phyloP scores from a whole-genome alignment of 257 asterid species.

The Sherardia arvensis region DNA sequence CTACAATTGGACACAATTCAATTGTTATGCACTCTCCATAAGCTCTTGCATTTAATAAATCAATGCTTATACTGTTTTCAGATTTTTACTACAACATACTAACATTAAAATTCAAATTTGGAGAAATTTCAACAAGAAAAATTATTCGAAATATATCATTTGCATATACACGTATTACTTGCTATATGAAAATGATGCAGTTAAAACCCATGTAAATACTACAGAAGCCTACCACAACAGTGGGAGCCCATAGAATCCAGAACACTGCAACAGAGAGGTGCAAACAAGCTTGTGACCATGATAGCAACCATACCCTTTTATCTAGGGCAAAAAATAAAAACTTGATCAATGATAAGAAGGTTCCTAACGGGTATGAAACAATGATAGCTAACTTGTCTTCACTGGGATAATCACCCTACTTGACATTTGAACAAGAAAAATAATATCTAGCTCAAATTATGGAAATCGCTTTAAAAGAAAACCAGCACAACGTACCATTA shows the following conservation, averaged over 20 bases:
- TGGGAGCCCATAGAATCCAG: slow-evolving; percentile 94
- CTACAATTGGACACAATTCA: slow-evolving; percentile 34
- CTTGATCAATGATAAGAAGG: slow-evolving; percentile 7
- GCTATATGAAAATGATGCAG: background rate
- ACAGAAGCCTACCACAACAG: slow-evolving; percentile 43
- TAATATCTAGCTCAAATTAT: background rate
- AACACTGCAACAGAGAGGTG: slow-evolving; percentile 61
- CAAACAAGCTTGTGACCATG: slow-evolving; percentile 60
- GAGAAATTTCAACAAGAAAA: background rate
- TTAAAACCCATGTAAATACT: background rate
- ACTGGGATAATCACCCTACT: background rate
- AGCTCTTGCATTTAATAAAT: background rate
- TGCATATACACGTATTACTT: background rate
- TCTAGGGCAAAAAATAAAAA: slow-evolving; percentile 35
- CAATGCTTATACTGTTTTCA: background rate
- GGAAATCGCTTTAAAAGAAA: background rate
- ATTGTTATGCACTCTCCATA: slow-evolving; percentile 6
- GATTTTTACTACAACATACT: background rate
- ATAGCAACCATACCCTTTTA: slow-evolving; percentile 71
- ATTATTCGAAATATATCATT: background rate
- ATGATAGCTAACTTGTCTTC: background rate
- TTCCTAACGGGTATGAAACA: background rate
- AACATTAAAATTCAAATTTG: background rate
- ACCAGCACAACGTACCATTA: slow-evolving; percentile 38
- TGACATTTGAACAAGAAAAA: background rate